Evolutionary conservation across 2,329 filamentous ascomycete genomes (phyloP).

Genomic region (Coniella lustricola): DNA sequence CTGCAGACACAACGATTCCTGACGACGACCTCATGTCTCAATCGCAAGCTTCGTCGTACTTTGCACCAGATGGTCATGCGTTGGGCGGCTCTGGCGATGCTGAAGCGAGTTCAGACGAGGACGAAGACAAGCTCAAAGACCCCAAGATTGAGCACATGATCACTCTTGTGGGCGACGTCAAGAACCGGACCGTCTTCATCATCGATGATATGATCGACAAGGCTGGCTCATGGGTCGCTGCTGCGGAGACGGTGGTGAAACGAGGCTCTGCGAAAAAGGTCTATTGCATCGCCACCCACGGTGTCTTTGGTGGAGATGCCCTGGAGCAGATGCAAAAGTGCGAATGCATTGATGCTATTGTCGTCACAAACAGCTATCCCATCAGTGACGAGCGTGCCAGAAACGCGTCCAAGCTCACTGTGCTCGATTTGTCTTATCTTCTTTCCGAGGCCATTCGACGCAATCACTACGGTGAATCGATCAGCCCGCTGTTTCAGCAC

Average conservation of each 20-base stretch:
- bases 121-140: constrained; percentile 81
- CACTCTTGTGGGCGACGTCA: constrained; percentile 93
- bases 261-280: constrained; percentile 85
- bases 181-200: constrained; percentile 80
- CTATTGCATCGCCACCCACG: constrained; percentile 96
- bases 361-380: constrained; percentile 96
- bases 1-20: constrained; percentile 55
- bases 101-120: constrained; percentile 77
- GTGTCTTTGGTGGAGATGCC: constrained; percentile 84
- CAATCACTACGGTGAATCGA: constrained; percentile 92
- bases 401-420: constrained; percentile 72
- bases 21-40: constrained; percentile 78
- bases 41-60: constrained; percentile 71
- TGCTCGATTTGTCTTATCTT: constrained; percentile 82
- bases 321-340: constrained; percentile 86
- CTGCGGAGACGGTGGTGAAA: constrained; percentile 94
- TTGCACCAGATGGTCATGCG: constrained; percentile 60
- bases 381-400: constrained; percentile 68
- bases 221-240: constrained; percentile 91
- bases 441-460: constrained; percentile 88
- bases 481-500: constrained; percentile 63
- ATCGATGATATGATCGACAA: constrained; percentile 99
- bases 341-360: constrained; percentile 86
- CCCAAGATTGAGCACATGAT: constrained; percentile 87
- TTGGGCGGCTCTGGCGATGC: constrained; percentile 82